Evolutionary conservation across 805 yeast species (phyloP).

Genomic region (Starmerella riodocensis): DNA sequence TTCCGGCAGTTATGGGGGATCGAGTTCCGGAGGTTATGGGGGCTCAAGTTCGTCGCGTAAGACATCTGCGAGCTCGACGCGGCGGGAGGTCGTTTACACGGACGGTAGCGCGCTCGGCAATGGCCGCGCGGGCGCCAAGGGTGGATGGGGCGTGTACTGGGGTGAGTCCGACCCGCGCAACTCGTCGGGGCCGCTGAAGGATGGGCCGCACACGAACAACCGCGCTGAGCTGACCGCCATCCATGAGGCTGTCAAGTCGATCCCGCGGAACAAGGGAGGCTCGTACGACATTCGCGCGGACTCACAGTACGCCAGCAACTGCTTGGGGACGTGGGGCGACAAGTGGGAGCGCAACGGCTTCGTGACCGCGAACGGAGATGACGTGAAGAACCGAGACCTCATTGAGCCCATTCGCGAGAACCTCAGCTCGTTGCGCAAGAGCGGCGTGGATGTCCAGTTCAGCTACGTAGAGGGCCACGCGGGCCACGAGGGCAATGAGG

Average conservation of each 20-base stretch:
- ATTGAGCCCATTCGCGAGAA: conserved; percentile 29
- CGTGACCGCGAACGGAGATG: conserved; percentile 32
- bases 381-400: conserved; percentile 42
- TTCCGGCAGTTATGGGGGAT: too few relatives aligned
- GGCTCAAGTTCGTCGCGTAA: too few relatives aligned
- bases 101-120: conserved; percentile 69
- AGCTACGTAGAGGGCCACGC: conserved; percentile 62
- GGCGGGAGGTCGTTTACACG: conserved; percentile 45
- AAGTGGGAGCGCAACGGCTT: conserved; percentile 50
- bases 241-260: conserved; percentile 37
- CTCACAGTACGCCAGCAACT: conserved; percentile 50
- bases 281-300: conserved; percentile 36
- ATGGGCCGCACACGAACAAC: conserved; percentile 53
- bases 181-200: conserved; percentile 38
- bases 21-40: too few relatives aligned
- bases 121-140: conserved; percentile 34
- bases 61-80: too few relatives aligned
- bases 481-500: conserved; percentile 57
- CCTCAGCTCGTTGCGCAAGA: conserved; percentile 28
- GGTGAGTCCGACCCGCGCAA: conserved; percentile 45
- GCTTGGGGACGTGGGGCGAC: conserved; percentile 43
- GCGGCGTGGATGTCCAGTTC: conserved; percentile 31
- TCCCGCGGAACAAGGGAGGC: not conserved
- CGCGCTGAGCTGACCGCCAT: conserved; percentile 69
- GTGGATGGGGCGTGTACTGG: conserved; percentile 70